A percentile compares a stretch with the other conserved stretches of the same genome.
phyloP scores from a whole-genome alignment of 768 basidiomycete species.

The Kwoniella pini region DNA sequence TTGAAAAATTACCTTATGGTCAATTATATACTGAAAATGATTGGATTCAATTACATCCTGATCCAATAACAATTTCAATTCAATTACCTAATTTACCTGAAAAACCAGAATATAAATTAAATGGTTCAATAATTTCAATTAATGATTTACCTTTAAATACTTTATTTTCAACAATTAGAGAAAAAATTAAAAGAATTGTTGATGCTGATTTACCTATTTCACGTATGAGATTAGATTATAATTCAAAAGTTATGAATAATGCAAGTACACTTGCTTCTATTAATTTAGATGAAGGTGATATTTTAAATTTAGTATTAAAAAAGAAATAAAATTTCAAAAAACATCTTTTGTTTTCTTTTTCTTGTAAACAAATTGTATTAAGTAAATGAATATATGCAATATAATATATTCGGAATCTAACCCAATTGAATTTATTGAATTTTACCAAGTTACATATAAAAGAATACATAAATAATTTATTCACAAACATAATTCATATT shows the following conservation, averaged over 20 bases:
- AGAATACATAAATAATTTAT: no score
- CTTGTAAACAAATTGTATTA: no score
- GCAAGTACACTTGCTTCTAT: slow-evolving; percentile 77
- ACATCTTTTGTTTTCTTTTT: no score
- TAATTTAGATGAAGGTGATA: slow-evolving; percentile 89
- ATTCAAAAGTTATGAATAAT: slow-evolving; percentile 84
- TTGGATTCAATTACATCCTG: slow-evolving; percentile 88
- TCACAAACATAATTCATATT: no score
- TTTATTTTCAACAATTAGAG: slow-evolving; percentile 83
- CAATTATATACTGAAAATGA: slow-evolving; percentile 72
- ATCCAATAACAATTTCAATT: slow-evolving; percentile 80
- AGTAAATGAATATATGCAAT: no score
- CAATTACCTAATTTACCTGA: slow-evolving; percentile 79
- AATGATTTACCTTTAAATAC: slow-evolving; percentile 80
- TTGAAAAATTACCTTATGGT: slow-evolving; percentile 82
- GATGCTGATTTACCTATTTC: slow-evolving; percentile 79
- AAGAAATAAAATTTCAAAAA: slow-evolving; percentile 60
- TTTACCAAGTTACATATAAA: no score
- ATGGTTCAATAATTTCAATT: slow-evolving; percentile 74
- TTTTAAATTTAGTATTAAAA: slow-evolving; percentile 73
- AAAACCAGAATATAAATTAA: slow-evolving; percentile 90
- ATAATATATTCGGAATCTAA: no score
- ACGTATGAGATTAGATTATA: slow-evolving; percentile 74
- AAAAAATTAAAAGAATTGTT: slow-evolving; percentile 76
- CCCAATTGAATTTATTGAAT: no score